phyloP scores from a whole-genome alignment of 2,329 filamentous ascomycete genomes.

The Diaporthe sp. region DNA sequence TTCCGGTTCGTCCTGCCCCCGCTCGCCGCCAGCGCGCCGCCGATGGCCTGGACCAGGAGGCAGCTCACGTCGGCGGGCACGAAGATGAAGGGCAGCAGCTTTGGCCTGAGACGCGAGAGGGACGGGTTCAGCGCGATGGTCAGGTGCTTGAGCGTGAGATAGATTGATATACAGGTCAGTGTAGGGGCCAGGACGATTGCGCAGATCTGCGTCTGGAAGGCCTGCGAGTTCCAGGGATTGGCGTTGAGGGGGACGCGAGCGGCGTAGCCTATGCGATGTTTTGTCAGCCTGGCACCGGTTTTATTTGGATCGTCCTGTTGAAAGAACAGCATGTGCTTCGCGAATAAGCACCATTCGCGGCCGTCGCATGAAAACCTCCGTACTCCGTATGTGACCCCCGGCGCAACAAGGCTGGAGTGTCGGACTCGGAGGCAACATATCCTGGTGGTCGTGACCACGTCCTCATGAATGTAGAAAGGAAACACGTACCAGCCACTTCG shows the following conservation, averaged over 20 bases:
- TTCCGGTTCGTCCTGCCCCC: slow-evolving; percentile 51
- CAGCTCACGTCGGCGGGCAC: slow-evolving; percentile 71
- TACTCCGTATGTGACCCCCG: background rate
- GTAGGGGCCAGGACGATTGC: slow-evolving; percentile 72
- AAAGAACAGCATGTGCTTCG: background rate
- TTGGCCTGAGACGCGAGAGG: slow-evolving; percentile 65
- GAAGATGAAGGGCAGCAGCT: slow-evolving; percentile 69
- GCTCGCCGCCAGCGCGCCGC: slow-evolving; percentile 67
- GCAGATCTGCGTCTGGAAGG: slow-evolving; percentile 72
- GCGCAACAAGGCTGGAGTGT: background rate
- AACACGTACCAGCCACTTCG: slow-evolving; percentile 62
- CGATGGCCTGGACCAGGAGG: slow-evolving; percentile 70
- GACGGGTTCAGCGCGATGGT: slow-evolving; percentile 62
- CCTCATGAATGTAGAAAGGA: background rate
- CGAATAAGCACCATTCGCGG: background rate
- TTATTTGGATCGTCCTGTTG: background rate
- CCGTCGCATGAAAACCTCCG: background rate
- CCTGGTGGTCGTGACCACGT: background rate
- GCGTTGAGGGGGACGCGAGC: slow-evolving; percentile 63
- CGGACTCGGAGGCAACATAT: background rate
- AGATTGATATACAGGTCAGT: slow-evolving; percentile 73
- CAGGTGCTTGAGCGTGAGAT: slow-evolving; percentile 74
- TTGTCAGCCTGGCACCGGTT: slow-evolving; percentile 24
- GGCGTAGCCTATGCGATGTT: slow-evolving; percentile 60
- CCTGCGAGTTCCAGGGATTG: slow-evolving; percentile 67